Percentiles rank a stretch among this genome's conserved stretches.
Conservation (phyloP, 2,329 filamentous ascomycete species). For the Byssothecium circinans region DNA sequence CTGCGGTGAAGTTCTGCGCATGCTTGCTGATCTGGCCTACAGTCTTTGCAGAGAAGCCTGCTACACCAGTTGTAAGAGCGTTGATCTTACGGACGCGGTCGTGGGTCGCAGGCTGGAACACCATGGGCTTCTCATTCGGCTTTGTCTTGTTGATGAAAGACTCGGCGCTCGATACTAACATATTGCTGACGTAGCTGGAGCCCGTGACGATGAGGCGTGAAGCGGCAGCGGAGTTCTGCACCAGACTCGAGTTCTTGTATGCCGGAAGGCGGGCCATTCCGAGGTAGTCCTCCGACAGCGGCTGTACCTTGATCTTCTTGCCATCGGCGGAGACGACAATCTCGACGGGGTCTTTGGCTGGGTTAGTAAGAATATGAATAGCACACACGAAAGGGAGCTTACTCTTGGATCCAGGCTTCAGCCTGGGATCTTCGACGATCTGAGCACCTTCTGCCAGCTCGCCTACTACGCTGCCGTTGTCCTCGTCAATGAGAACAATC, state of each 20-base stretch:
- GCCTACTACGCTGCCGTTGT: conserved; percentile 92
- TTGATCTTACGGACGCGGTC: conserved; percentile 85
- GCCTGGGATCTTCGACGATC: conserved; percentile 72
- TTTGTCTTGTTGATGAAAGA: conserved; percentile 78
- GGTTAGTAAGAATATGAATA: conserved; percentile 23
- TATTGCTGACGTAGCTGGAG: conserved; percentile 75
- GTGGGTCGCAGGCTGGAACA: conserved; percentile 84
- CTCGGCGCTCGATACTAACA: conserved; percentile 75
- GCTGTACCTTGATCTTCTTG: conserved; percentile 68
- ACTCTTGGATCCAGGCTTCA: conserved; percentile 93
- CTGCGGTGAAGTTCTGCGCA: conserved; percentile 87
- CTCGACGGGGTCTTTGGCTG: conserved; percentile 70
- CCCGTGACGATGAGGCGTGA: conserved; percentile 91
- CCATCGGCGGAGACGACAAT: conserved; percentile 72
- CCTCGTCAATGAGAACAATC: conserved; percentile 92
- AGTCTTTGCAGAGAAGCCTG: conserved; percentile 79
- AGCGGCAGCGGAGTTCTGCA: conserved; percentile 82
- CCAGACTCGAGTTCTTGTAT: conserved; percentile 85
- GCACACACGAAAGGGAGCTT: conserved; percentile 30
- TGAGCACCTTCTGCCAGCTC: conserved; percentile 83
- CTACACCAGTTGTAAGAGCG: conserved; percentile 78
- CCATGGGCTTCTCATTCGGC: conserved; percentile 77
- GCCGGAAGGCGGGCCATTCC: conserved; percentile 81
- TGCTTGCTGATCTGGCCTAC: conserved; percentile 80
- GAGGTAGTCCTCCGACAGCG: conserved; percentile 70